Percentiles rank a stretch among this genome's conserved stretches.
Conservation (phyloP, 805 yeast genomes). For the Jamesozyma jinghongensis region DNA sequence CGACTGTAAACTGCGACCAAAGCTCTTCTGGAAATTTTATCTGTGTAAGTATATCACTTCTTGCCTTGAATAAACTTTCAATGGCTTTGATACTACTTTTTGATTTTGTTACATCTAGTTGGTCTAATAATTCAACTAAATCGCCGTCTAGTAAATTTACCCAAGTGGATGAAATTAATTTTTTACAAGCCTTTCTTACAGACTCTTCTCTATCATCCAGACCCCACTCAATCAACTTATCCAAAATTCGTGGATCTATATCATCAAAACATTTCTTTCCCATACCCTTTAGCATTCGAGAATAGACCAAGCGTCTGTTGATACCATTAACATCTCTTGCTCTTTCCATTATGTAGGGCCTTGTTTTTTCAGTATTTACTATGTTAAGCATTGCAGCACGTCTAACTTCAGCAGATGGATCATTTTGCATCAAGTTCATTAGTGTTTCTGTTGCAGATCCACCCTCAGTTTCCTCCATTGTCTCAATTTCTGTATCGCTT, state of each 20-base stretch:
- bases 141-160: slow-evolving; percentile 58
- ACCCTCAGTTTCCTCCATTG: slow-evolving; percentile 28
- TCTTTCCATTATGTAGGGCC: slow-evolving; percentile 58
- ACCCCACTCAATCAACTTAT: slow-evolving; percentile 72
- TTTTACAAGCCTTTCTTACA: slow-evolving; percentile 63
- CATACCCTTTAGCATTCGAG: slow-evolving; percentile 57
- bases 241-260: slow-evolving; percentile 40
- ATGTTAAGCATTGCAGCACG: slow-evolving; percentile 73
- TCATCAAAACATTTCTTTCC: slow-evolving; percentile 45
- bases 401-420: slow-evolving; percentile 81
- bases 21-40: slow-evolving; percentile 54
- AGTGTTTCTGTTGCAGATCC: slow-evolving; percentile 42
- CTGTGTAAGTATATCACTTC: slow-evolving; percentile 53
- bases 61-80: slow-evolving; percentile 47
- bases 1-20: slow-evolving; percentile 66
- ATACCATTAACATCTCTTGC: slow-evolving; percentile 70
- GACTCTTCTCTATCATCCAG: slow-evolving; percentile 71
- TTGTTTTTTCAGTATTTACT: slow-evolving; percentile 43
- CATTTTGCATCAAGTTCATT: slow-evolving; percentile 54
- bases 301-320: slow-evolving; percentile 64
- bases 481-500: slow-evolving; percentile 22
- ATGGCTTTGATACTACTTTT: slow-evolving; percentile 61
- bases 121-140: slow-evolving; percentile 59
- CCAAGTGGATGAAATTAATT: slow-evolving; percentile 69
- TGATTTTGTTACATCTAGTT: slow-evolving; percentile 61